Conservation (phyloP, 1,284 basidiomycete species). For the Pascua sp. region DNA sequence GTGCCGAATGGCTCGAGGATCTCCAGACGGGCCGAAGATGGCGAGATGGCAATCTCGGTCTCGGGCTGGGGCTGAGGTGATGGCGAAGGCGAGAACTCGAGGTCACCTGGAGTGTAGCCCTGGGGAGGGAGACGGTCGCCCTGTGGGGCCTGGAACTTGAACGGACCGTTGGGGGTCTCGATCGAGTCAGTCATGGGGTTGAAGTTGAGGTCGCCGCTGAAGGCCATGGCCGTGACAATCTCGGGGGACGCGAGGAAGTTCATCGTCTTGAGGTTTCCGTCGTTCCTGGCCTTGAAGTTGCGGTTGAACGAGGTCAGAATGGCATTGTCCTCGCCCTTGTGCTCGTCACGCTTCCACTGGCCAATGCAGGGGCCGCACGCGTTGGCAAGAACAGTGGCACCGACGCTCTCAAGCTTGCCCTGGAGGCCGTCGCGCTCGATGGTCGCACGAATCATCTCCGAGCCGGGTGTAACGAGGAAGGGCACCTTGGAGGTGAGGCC, state of each 20-base stretch:
- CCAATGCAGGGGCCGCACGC: slow-evolving; percentile 99
- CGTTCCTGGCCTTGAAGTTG: slow-evolving; percentile 96
- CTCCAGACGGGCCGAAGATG: slow-evolving; percentile 82
- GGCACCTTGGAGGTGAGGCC: slow-evolving; percentile 82
- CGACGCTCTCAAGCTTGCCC: slow-evolving; percentile 16
- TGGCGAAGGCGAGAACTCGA: slow-evolving; percentile 72
- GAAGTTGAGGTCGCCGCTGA: slow-evolving; percentile 91
- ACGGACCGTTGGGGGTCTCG: slow-evolving; percentile 68
- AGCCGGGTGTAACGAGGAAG: slow-evolving; percentile 95
- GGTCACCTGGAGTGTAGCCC: slow-evolving; percentile 78
- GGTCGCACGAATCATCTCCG: slow-evolving; percentile 95
- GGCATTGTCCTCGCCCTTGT: slow-evolving; percentile 87
- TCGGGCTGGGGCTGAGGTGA: slow-evolving; percentile 72
- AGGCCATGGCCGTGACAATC: slow-evolving; percentile 94
- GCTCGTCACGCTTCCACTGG: slow-evolving; percentile 94
- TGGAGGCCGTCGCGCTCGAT: slow-evolving; percentile 81
- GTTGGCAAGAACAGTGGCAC: slow-evolving; percentile 86
- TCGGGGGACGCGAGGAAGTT: slow-evolving; percentile 98
- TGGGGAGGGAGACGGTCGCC: slow-evolving; percentile 78
- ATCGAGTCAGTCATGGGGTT: slow-evolving; percentile 84
- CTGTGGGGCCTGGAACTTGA: slow-evolving; percentile 80
- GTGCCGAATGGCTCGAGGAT: slow-evolving; percentile 79
- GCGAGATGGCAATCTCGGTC: slow-evolving; percentile 72
- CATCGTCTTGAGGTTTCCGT: slow-evolving; percentile 80
- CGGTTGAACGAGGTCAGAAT: slow-evolving; percentile 97